Base-by-base conservation (phyloP, 1,284 basidiomycete species). In the Marasmius tenuissimus region DNA sequence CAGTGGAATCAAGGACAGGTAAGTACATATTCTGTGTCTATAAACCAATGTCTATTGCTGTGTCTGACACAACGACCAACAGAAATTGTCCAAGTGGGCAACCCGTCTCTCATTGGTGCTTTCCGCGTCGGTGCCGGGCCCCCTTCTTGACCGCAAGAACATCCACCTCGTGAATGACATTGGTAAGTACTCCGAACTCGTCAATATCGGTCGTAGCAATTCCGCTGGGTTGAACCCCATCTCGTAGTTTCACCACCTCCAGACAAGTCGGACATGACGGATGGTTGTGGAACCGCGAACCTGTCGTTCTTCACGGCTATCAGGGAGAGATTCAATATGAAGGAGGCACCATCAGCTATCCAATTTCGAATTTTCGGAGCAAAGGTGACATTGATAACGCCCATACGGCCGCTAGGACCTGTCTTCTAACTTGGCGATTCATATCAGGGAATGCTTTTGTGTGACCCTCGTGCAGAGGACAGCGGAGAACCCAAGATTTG, bases 221-320 rank as follows among this genome's bases (percentile, higher is more conserved):
- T 27, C 27, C 27, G 27, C 27, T 27, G 2, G 27, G 27, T 4
- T 27, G 27, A 27, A 27, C 27, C 27, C 27, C 27, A 27, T 27
- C 27, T 27, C 27, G 27, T 27, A 27, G 27, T 27, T 4, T 27
- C 27, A 27, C 4, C 27, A 27, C 27, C 27, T 27, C 27, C 27
- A 27, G 27, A 27, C 27, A 27, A 27, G 27, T 70, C 69, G 66
- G 70, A 75, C 20, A 79, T 82, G 76, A 81, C 80, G 0, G 80
- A 82, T 60, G 80, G 81, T 0, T 80, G 77, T 61, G 81, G 81
- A 0, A 64, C 77, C 27, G 72, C 74, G 0, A 80, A 76, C 54
- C 63, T 67, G 1, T 67, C 69, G 0, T 68, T 75, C 3, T 69
- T 78, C 47, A 53, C 69, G 5, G 27, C 45, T 0, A 59, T 81